Conservation (phyloP, 306 rosid genomes). For the Lagenaria siceraria region DNA sequence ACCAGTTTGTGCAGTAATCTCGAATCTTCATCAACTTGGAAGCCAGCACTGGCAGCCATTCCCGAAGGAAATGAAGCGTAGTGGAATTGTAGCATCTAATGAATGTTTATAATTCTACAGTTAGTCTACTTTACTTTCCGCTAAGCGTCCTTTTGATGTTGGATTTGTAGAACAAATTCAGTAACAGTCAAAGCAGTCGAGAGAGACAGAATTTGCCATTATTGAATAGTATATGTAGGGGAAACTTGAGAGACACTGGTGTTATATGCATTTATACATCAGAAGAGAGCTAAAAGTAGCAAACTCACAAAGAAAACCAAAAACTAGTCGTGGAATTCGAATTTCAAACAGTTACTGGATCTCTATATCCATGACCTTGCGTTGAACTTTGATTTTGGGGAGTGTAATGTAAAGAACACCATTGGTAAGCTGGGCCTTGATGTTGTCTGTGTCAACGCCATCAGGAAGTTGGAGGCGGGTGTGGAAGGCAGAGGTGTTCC, state of each 20-base stretch:
- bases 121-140: neutral
- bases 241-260: neutral
- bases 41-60: conserved; percentile 43
- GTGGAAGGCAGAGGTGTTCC: conserved; percentile 34
- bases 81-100: neutral
- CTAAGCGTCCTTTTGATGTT: neutral
- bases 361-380: conserved; percentile 55
- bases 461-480: conserved; percentile 55
- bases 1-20: neutral
- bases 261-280: neutral
- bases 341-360: conserved; percentile 28
- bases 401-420: conserved; percentile 69
- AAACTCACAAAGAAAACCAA: neutral
- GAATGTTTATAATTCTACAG: neutral
- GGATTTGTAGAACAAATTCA: neutral
- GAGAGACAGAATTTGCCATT: neutral
- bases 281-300: neutral
- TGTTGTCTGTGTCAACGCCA: conserved; percentile 49
- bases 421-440: conserved; percentile 65
- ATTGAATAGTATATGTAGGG: neutral
- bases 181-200: neutral
- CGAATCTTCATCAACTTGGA: conserved; percentile 18
- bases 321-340: too few species aligned
- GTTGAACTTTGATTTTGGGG: conserved; percentile 58
- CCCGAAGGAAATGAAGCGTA: conserved; percentile 29